A percentile compares a stretch with the other conserved stretches of the same genome.
Conservation (phyloP, 2,329 filamentous ascomycete genomes). For the Didymella keratinophila region DNA sequence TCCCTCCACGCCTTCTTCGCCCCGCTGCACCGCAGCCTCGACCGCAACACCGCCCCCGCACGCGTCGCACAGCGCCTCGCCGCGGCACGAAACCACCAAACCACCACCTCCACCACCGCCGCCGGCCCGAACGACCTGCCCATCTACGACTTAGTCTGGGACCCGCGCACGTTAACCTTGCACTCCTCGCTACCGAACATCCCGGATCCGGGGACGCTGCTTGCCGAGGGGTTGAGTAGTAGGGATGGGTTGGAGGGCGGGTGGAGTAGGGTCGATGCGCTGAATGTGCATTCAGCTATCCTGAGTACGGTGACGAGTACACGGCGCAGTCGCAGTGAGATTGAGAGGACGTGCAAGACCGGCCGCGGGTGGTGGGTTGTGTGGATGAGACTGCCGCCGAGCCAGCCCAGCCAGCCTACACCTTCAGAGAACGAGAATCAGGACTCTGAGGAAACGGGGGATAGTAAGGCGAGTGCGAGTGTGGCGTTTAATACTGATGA, state of each 20-base stretch:
- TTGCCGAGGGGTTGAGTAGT: conserved; percentile 38
- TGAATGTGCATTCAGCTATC: conserved; percentile 68
- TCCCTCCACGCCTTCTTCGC: conserved; percentile 62
- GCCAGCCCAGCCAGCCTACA: background rate
- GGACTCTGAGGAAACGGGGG: no score
- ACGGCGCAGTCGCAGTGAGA: conserved; percentile 53
- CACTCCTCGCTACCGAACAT: conserved; percentile 71
- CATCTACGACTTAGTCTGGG: conserved; percentile 68
- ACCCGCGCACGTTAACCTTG: conserved; percentile 64
- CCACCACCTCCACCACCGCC: conserved; percentile 46
- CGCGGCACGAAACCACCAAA: conserved; percentile 47
- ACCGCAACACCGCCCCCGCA: conserved; percentile 52
- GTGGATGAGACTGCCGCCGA: conserved; percentile 63
- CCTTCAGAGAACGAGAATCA: background rate
- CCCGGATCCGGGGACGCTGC: conserved; percentile 59
- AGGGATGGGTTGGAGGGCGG: background rate
- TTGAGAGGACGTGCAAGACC: conserved; percentile 69
- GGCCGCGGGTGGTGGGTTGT: conserved; percentile 72
- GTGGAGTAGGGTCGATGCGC: conserved; percentile 66
- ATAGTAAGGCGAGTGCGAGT: background rate
- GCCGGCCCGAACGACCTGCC: conserved; percentile 48
- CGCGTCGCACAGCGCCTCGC: conserved; percentile 55
- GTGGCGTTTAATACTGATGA: conserved; percentile 36
- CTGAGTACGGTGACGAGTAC: conserved; percentile 65
- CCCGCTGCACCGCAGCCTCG: conserved; percentile 56